Evolutionary conservation across 345 rosid genomes (phyloP), one percentile per base, ranked within the genome.

Genomic region (Abelmoschus esculentus): DNA sequence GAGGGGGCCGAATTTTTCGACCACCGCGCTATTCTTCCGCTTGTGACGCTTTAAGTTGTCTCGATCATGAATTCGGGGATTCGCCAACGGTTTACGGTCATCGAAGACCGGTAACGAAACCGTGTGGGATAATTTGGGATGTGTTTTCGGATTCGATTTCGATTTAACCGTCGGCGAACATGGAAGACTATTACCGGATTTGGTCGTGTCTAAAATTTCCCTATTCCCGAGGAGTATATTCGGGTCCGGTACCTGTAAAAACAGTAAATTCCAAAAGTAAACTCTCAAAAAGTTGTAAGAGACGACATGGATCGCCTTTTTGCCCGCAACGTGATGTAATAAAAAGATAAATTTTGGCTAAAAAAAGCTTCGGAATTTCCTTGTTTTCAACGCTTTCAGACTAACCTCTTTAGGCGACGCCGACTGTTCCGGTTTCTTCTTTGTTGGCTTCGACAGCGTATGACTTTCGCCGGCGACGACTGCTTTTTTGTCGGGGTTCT

Each of bases 1-100:
- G 0, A 80, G 47, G 36, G 90, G 83, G 70, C 79, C 90, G 5
- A 72, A 52, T 28, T 61, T 74, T 19, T 69, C 31, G 11, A 13
- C 80, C 3, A 4, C 47, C 18, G 2, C 71, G 56, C 7, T 40
- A 0, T 52, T 42, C n/a, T 32, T 62, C 42, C 28, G 18, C 2
- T 44, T 29, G 1, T 4, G 0, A 3, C 26, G 61, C 3, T 22
- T 66, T 0, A 4, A 18, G 26, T 2, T 28, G 54, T 58, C 55
- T 61, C 60, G 61, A 26, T 64, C 15, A 3, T 53, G 36, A 6
- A 44, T 44, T 9, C 56, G 13, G 3, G 59, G 65, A 54, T 70
- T 47, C 10, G 1, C 54, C 3, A 11, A 71, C n/a, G 67, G 14
- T 44, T 71, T 47, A 5, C 32, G n/a, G 2, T 13, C n/a, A 1